Evolutionary conservation across 2,329 filamentous ascomycete genomes (phyloP), one percentile per base, ranked within the genome.

Genomic region (Phaeosphaeria sp.): DNA sequence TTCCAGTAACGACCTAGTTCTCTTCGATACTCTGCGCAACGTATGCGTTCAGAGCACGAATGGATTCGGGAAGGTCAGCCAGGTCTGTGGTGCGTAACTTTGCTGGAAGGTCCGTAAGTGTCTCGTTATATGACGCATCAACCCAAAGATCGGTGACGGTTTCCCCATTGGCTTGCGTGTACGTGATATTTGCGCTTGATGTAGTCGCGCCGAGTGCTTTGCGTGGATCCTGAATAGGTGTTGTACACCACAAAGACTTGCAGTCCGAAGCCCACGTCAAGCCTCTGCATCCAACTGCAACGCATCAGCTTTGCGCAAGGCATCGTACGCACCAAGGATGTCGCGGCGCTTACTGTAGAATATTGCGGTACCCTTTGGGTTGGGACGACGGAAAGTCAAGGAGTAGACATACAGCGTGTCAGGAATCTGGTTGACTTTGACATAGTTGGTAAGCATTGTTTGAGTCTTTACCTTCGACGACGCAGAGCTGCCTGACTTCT

Each of bases 321-420:
- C 21, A 17, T 36, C 17, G 48, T 39, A 50, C 3, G 30, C 45
- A 17, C 17, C 45, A 5, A 18, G 24, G 18, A 48, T 48, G 18
- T 48, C 45, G 45, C 45, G 45, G 22, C 45, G 45, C 21, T 48
- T 48, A 21, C 27, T 25, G 45, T 48, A 48, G n/a, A 21, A n/a
- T 3, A 46, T 18, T 7, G 7, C n/a, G 8, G 24, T 18, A 8
- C 17, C 33, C 17, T 36, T 36, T 17, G 33, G 33, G 17, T 17
- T 17, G 39, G 39, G 39, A 15, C 48, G 22, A n/a, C 17, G 4
- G 48, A 50, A 50, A 3, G 13, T 20, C 18, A 50, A 40, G 11
- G 48, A 50, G 30, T 50, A 50, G 20, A 50, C 48, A 18, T 50
- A 22, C 25, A 50, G 30, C 6, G 27, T 40, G 1, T 36, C 6